Evolutionary conservation across 2,329 filamentous ascomycete genomes (phyloP).

Genomic region (Verticillium nonalfalfae): DNA sequence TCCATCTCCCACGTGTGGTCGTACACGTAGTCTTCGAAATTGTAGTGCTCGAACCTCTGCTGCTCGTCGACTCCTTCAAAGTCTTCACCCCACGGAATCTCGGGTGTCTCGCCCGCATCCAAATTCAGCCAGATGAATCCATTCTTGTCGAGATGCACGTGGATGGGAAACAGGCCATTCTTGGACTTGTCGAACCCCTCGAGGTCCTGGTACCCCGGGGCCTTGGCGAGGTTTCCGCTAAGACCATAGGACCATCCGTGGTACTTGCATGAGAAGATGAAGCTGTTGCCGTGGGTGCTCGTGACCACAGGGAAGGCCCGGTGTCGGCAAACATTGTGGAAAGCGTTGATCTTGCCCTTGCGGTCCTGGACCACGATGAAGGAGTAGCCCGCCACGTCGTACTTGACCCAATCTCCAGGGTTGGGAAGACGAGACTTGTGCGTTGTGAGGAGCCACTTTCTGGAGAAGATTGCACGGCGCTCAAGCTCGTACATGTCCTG

Average conservation of each 20-base stretch:
- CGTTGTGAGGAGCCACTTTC: conserved; percentile 49
- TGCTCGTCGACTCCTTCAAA: conserved; percentile 41
- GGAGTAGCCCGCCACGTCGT: conserved; percentile 46
- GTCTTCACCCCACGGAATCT: conserved; percentile 45
- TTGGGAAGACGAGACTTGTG: conserved; percentile 43
- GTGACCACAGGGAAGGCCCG: conserved; percentile 53
- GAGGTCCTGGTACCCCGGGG: conserved; percentile 50
- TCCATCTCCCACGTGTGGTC: conserved; percentile 53
- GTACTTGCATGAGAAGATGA: conserved; percentile 52
- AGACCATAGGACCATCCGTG: conserved; percentile 58
- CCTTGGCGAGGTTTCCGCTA: conserved; percentile 51
- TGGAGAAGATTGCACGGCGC: conserved; percentile 49
- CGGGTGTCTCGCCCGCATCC: conserved; percentile 35
- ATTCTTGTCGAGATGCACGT: conserved; percentile 43
- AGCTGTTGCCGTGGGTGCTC: conserved; percentile 40
- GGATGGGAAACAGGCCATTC: conserved; percentile 50
- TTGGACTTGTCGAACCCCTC: conserved; percentile 48
- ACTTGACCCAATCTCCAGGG: conserved; percentile 50
- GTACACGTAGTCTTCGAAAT: conserved; percentile 46
- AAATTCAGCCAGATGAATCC: conserved; percentile 56
- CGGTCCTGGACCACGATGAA: conserved; percentile 47
- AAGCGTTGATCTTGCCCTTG: conserved; percentile 46
- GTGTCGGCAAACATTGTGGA: conserved; percentile 59
- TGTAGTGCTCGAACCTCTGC: conserved; percentile 35
- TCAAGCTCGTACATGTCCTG: conserved; percentile 51